Percentiles rank a stretch among this genome's conserved stretches.
Evolutionary conservation across 1,284 basidiomycete species (phyloP).

Genomic region (Irpex sp.): DNA sequence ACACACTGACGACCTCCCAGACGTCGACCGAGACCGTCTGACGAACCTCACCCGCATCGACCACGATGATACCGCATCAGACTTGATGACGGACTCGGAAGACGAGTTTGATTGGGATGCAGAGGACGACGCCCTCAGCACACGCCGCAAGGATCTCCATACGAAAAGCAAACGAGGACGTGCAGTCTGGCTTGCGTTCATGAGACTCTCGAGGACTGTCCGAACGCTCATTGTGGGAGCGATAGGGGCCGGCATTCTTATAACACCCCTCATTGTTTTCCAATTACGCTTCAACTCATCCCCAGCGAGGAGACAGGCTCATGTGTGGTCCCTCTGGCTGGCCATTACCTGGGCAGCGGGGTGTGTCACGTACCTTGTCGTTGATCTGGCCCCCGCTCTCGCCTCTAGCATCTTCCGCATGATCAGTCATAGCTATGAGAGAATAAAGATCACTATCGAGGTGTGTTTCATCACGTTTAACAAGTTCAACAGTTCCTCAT

Average conservation of each 20-base stretch:
- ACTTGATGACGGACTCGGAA: conserved; percentile 41
- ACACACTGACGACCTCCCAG: conserved; percentile 5
- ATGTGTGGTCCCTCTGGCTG: conserved; percentile 70
- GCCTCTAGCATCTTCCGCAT: conserved; percentile 49
- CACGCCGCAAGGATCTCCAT: conserved; percentile 13
- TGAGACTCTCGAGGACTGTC: conserved; percentile 58
- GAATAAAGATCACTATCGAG: conserved; percentile 59
- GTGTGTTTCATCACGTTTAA: conserved; percentile 29
- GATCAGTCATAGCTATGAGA: conserved; percentile 58
- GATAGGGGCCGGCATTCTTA: conserved; percentile 57
- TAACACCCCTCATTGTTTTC: conserved; percentile 65
- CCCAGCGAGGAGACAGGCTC: conserved; percentile 47
- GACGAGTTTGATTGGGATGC: conserved; percentile 74
- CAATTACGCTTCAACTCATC: conserved; percentile 51
- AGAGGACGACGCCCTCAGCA: conserved; percentile 37
- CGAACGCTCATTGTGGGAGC: conserved; percentile 50
- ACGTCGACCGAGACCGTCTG: conserved; percentile 18
- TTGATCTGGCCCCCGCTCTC: conserved; percentile 56
- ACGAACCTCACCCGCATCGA: conserved; percentile 14
- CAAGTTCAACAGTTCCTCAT: not conserved
- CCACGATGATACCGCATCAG: conserved; percentile 25
- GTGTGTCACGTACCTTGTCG: conserved; percentile 55
- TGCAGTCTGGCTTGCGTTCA: conserved; percentile 56
- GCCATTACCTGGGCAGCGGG: conserved; percentile 63
- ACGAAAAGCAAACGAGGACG: conserved; percentile 47